Percentiles rank a stretch among this genome's conserved stretches.
Conservation (phyloP, 192 early-diverging fungal genomes). For the Entomortierella lignicola region DNA sequence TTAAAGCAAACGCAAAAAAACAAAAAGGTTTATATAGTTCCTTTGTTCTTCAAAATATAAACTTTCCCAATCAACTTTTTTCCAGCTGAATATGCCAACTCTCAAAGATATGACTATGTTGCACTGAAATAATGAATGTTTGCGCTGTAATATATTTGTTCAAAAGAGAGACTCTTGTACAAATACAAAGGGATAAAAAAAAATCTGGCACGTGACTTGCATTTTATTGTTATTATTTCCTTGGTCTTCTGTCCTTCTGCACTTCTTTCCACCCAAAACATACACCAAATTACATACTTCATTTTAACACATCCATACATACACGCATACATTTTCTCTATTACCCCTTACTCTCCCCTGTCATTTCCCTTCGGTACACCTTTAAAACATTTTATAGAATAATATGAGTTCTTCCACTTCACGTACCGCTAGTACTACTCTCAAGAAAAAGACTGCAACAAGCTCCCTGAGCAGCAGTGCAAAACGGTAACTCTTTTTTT, state of each 20-base stretch:
- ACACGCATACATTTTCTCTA: not conserved
- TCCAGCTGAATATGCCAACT: not conserved
- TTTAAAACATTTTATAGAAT: not conserved
- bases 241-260: not conserved
- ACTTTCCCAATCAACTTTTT: slow-evolving; percentile 3
- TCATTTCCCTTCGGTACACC: not conserved
- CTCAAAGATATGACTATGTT: too few relatives aligned
- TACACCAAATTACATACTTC: too few relatives aligned
- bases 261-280: not conserved
- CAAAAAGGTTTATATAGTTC: slow-evolving; percentile 1
- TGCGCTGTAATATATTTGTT: too few relatives aligned
- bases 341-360: not conserved
- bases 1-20: slow-evolving; percentile 29
- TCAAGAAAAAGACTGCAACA: slow-evolving; percentile 40
- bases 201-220: not conserved
- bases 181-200: too few relatives aligned
- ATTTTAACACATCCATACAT: too few relatives aligned
- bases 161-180: too few relatives aligned
- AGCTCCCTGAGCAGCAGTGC: slow-evolving; percentile 43
- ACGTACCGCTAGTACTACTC: slow-evolving; percentile 12
- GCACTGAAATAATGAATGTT: too few relatives aligned
- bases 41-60: slow-evolving; percentile 6
- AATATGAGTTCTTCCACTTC: slow-evolving; percentile 51
- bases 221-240: not conserved
- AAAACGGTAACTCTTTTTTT: slow-evolving; percentile 22